Evolutionary conservation across 495 filamentous ascomycete genomes (phyloP), one percentile per base, ranked within the genome.

Genomic region (Aspergillus steynii): DNA sequence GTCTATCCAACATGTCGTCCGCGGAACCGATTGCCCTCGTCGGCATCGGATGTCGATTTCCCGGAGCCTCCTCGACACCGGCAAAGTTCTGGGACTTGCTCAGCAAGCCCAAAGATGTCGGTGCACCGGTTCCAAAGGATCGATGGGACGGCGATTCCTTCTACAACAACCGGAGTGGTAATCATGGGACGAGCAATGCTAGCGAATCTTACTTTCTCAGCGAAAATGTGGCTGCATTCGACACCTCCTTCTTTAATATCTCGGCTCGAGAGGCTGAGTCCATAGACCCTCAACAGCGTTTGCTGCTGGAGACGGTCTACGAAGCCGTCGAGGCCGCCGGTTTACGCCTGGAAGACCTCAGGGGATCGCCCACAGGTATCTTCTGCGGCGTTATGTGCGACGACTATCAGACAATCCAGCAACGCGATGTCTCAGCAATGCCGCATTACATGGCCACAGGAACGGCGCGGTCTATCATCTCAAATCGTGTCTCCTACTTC

Each of bases 201-300:
- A 15, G 42, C 8, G 7, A 60, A 1, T n/a, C 61, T 2, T 71
- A 76, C 53, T 68, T 77, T 61, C 65, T 87, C 10, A 68, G 81
- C 0, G 71, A 83, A 58, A 73, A 84, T 59, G 68, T 75, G 8
- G 65, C 68, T 26, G 68, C 68, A 6, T 86, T 86, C 55, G 83
- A 86, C 60, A 69, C 81, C 0, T 20, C 53, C 34, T 83, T 86
- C 69, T 79, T 78, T 60, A 52, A 60, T 10, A 70, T 76, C 26
- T 60, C 65, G 0, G 63, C 66, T 0, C 58, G 50, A 25, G 76
- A 76, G 50, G 74, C 74, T 9, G 61, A 62, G 12, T 54, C 62
- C 5, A 71, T 79, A 56, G 76, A 78, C 51, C 76, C 76, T 3
- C 76, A 79, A 34, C 76, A 78, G 50, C 62, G 71, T 9, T 55